These are phyloP conservation scores for Skeletonema tropicum DNA, from an alignment of 108 stramenopile genomes.

Conservation along the genomic window DNA sequence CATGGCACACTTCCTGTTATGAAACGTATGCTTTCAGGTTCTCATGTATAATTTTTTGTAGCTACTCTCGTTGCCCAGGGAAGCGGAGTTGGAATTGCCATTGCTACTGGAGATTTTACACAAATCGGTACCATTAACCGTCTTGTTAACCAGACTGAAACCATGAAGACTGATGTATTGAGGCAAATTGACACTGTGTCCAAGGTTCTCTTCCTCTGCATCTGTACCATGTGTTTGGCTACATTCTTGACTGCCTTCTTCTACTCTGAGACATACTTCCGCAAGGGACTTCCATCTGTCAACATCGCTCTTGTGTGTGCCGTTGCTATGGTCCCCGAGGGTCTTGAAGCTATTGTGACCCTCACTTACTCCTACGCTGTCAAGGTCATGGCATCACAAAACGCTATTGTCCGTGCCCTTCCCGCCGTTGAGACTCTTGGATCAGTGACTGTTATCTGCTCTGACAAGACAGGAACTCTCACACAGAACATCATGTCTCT, in stretches of 20 bases:
- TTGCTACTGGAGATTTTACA: slow-evolving; percentile 84
- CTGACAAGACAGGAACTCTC: slow-evolving; percentile 99
- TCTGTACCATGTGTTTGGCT: slow-evolving; percentile 71
- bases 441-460: slow-evolving; percentile 93
- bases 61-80: slow-evolving; percentile 93
- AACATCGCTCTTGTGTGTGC: slow-evolving; percentile 84
- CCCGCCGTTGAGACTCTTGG: slow-evolving; percentile 98
- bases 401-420: slow-evolving; percentile 90
- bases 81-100: slow-evolving; percentile 81
- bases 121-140: slow-evolving; percentile 96
- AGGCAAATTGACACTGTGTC: slow-evolving; percentile 91
- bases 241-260: slow-evolving; percentile 87
- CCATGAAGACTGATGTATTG: slow-evolving; percentile 92
- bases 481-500: slow-evolving; percentile 96
- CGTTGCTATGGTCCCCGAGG: slow-evolving; percentile 98
- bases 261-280: slow-evolving; percentile 25
- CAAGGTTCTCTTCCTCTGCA: slow-evolving; percentile 79
- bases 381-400: slow-evolving; percentile 83
- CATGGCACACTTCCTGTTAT: neutral
- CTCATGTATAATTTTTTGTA: slow-evolving; percentile 7
- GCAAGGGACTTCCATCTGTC: slow-evolving; percentile 65
- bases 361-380: slow-evolving; percentile 91
- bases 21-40: slow-evolving; percentile 46
- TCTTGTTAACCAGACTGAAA: slow-evolving; percentile 76
- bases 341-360: slow-evolving; percentile 95